phyloP scores from a whole-genome alignment of 352 stramenopile species.

The Pythium graminicola region DNA sequence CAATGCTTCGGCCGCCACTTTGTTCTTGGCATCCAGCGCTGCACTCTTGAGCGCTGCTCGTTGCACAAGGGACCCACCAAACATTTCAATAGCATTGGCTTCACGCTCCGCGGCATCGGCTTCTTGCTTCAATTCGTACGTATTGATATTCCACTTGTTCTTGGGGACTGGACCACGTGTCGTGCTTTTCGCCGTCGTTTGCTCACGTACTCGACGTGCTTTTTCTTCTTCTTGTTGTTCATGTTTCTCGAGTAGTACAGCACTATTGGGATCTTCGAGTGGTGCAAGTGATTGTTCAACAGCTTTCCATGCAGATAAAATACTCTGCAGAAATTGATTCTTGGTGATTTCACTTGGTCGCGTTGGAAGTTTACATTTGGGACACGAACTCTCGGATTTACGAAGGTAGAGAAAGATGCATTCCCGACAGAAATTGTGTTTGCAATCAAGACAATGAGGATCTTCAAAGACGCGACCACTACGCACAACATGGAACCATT shows the following conservation, averaged over 20 bases:
- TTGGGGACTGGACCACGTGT: slow-evolving; percentile 39
- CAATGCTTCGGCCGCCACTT: slow-evolving; percentile 1
- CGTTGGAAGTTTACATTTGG: slow-evolving; percentile 64
- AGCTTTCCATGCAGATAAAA: slow-evolving; percentile 64
- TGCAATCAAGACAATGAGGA: slow-evolving; percentile 80
- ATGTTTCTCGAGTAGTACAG: slow-evolving; percentile 17
- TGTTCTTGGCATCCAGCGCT: slow-evolving; percentile 31
- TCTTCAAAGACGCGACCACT: slow-evolving; percentile 72
- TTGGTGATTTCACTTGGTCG: slow-evolving; percentile 70
- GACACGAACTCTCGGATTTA: slow-evolving; percentile 53
- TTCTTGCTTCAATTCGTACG: slow-evolving; percentile 48
- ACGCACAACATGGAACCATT: not conserved
- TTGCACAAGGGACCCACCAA: slow-evolving; percentile 19
- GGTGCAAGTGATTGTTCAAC: slow-evolving; percentile 57
- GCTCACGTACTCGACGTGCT: not conserved
- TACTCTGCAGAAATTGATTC: slow-evolving; percentile 84
- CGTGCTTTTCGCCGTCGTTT: not conserved
- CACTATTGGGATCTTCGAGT: slow-evolving; percentile 32
- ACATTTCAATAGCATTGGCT: slow-evolving; percentile 16
- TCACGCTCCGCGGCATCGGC: slow-evolving; percentile 28
- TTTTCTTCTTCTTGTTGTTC: slow-evolving; percentile 21
- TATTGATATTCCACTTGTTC: slow-evolving; percentile 73
- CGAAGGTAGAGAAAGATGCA: slow-evolving; percentile 67
- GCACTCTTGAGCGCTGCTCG: slow-evolving; percentile 22
- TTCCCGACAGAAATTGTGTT: slow-evolving; percentile 81